Base-by-base conservation (phyloP, 257 asterid genomes). In the Solanum ahanhuiri region DNA sequence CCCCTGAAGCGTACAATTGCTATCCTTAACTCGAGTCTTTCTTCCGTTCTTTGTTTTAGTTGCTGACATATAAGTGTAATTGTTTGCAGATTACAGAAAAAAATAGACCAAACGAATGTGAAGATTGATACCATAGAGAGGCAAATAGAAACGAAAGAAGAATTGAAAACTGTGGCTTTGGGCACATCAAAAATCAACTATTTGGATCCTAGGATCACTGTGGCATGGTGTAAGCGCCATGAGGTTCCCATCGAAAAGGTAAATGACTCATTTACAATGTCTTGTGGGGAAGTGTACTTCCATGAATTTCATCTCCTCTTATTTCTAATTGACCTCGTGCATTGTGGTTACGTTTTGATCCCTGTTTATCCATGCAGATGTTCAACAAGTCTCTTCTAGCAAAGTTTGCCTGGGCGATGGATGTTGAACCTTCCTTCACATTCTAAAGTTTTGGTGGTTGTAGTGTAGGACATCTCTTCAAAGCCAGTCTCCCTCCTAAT, bases 231-330 rank as follows among this genome's bases (percentile, higher is more conserved):
- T 93, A 97, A 97, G 88, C 98, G 98, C 88, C 97, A 90, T 4
- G 98, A 97, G 89, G 98, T 97, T 88, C 99, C 99, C 41, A 95
- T 97, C 3, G 99, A 97, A 91, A 97, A 95, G 99, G 99, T 94
- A 69, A 73, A 71, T 58, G 60, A 75, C 70, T 76, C 28, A 35
- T 41, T 31, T 41, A 25, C 83, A 28, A 15, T 79, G 41, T 28
- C 66, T 48, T 81, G 0, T 25, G 67, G 67, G 15, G 1, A 25
- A 30, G 14, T 28, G 28, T 48, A 45, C 66, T 45, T 48, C 67
- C 84, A 79, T 10, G 67, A 79, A 17, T 48, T 79, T 79, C 25
- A 23, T 79, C 25, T 45, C 66, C 25, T 79, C 66, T 45, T 28
- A 28, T 35, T 48, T 60, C 39, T 81, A 48, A 45, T 37, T 69